Conservation (phyloP, 2,329 filamentous ascomycete genomes). For the Fusarium dlaminii region DNA sequence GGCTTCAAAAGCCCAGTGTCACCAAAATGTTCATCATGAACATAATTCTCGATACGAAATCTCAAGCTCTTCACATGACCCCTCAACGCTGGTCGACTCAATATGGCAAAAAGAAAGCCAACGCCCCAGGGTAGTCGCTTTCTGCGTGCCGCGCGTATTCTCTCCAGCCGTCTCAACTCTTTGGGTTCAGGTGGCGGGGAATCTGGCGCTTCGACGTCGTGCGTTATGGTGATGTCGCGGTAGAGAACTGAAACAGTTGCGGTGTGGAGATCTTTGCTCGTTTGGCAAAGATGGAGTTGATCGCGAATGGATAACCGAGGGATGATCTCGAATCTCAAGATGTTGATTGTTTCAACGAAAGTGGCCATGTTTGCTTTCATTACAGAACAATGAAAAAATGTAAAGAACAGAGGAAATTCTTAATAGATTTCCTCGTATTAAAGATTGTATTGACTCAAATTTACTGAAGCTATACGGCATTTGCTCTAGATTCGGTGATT, state of each 20-base stretch:
- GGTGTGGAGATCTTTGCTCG: slow-evolving; percentile 5
- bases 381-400: no score
- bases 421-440: not conserved
- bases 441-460: not conserved
- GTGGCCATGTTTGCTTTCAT: not conserved
- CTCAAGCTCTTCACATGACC: not conserved
- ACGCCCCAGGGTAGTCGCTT: not conserved
- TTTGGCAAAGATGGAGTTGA: slow-evolving; percentile 14
- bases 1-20: not conserved
- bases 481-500: not conserved
- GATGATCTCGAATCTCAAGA: slow-evolving; percentile 2
- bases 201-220: not conserved
- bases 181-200: not conserved
- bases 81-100: not conserved
- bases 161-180: not conserved
- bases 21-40: not conserved
- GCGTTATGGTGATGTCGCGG: slow-evolving; percentile 4
- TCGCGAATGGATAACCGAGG: slow-evolving; percentile 7
- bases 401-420: accelerated
- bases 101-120: not conserved
- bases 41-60: not conserved
- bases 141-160: not conserved
- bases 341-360: slow-evolving; percentile 9
- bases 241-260: not conserved
- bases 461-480: not conserved